These are phyloP conservation scores for Fragaria nilgerrensis DNA, from an alignment of 306 rosid genomes.

Conservation along the genomic window DNA sequence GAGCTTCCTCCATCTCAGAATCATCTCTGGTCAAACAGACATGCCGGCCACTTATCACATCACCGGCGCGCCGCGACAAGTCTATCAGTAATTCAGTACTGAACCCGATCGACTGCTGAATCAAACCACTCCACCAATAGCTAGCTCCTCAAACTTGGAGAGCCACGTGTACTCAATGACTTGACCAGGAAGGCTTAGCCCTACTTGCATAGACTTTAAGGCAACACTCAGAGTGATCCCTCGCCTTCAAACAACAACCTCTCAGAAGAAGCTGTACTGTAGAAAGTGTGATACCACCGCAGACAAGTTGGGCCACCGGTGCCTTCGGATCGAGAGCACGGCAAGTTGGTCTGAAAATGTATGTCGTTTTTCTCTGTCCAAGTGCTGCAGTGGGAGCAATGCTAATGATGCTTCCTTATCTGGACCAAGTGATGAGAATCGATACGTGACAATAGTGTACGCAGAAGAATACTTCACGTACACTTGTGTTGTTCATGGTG, in stretches of 20 bases:
- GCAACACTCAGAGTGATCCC: slow-evolving; percentile 6
- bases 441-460: background rate
- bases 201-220: slow-evolving; percentile 1
- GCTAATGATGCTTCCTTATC: background rate
- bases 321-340: slow-evolving; percentile 5
- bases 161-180: slow-evolving; percentile 1
- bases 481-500: background rate
- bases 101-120: background rate
- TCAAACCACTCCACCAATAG: background rate
- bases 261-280: background rate
- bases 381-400: background rate
- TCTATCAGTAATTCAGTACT: too few relatives aligned
- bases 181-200: background rate
- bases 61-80: slow-evolving; percentile 24
- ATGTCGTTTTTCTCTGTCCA: background rate
- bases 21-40: slow-evolving; percentile 32
- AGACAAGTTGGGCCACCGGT: slow-evolving; percentile 27
- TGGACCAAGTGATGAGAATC: background rate
- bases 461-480: background rate
- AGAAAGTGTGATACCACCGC: background rate
- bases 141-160: background rate
- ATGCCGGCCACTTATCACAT: slow-evolving; percentile 30
- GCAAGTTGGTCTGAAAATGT: slow-evolving; percentile 26
- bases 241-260: slow-evolving; percentile 21
- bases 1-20: slow-evolving; percentile 20